These are phyloP conservation scores for Eucalyptus paniculata DNA, from an alignment of 345 rosid genomes.

Conservation along the genomic window DNA sequence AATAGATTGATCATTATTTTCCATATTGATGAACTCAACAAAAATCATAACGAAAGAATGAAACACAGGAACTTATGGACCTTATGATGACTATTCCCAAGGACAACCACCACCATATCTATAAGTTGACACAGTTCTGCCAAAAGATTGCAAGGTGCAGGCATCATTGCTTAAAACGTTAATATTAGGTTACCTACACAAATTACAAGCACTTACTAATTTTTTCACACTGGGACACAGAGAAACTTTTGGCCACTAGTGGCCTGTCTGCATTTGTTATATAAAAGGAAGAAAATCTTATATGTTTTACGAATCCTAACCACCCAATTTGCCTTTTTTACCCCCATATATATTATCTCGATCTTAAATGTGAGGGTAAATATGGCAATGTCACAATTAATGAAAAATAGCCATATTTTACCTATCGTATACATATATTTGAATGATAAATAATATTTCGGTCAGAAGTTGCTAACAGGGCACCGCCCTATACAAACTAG, in stretches of 20 bases:
- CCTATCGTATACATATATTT: neutral
- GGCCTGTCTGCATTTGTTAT: neutral
- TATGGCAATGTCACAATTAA: neutral
- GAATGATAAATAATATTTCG: neutral
- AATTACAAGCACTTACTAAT: neutral
- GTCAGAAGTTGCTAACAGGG: neutral
- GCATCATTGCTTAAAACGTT: neutral
- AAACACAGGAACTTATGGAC: neutral
- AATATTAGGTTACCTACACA: neutral
- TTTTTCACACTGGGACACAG: neutral
- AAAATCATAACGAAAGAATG: neutral
- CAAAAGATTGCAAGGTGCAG: neutral
- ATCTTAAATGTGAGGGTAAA: neutral
- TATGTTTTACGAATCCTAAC: neutral
- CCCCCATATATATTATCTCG: neutral
- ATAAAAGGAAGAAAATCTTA: neutral
- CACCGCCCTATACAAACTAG: neutral
- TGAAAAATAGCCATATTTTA: neutral
- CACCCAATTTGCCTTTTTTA: neutral
- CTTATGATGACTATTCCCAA: neutral
- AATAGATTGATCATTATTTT: neutral
- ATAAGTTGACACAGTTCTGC: neutral
- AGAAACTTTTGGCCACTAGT: neutral
- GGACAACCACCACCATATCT: neutral
- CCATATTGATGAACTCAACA: neutral